These are phyloP conservation scores for Vigna unguiculata DNA, from an alignment of 306 rosid species.

Conservation along the genomic window DNA sequence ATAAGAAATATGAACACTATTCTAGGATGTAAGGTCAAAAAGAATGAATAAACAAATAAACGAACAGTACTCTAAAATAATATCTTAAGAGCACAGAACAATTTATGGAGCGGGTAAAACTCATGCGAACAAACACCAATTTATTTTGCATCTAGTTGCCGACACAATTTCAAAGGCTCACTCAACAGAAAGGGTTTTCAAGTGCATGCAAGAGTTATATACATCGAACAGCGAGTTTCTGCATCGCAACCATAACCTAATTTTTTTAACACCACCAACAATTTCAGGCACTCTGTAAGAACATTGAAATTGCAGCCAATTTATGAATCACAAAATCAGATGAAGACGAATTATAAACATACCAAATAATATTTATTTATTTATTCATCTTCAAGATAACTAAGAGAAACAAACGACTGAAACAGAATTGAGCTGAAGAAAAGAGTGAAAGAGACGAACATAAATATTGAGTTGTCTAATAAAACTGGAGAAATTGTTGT, in stretches of 20 bases:
- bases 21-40: not conserved
- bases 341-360: not conserved
- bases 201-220: not conserved
- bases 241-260: conserved; percentile 3
- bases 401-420: not conserved
- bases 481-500: conserved; percentile 88
- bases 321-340: not conserved
- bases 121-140: not conserved
- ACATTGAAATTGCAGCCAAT: conserved; percentile 5
- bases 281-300: not conserved
- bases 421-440: not conserved
- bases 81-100: not conserved
- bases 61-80: not conserved
- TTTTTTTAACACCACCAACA: not conserved
- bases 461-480: conserved; percentile 91
- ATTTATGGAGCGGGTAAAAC: not conserved
- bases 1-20: too few species aligned
- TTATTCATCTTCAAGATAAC: not conserved
- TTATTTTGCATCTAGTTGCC: not conserved
- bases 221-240: not conserved
- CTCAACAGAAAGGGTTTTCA: not conserved
- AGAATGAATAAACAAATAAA: not conserved
- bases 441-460: conserved; percentile 41
- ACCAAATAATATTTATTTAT: not conserved
- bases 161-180: not conserved